Evolutionary conservation across 805 yeast species (phyloP).

Genomic region (Danielia reshetovae): DNA sequence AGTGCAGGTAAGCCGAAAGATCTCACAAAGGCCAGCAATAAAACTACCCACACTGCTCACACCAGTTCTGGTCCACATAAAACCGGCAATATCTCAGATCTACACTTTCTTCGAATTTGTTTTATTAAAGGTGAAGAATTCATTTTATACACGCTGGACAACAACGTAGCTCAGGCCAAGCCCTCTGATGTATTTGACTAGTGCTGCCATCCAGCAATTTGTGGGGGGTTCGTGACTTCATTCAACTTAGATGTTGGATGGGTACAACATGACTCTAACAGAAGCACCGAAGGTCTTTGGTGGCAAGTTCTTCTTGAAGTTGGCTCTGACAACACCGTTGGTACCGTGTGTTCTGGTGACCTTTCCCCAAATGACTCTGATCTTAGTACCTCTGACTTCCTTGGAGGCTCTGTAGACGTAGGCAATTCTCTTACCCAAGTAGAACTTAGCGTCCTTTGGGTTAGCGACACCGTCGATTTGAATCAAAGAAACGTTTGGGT

Average conservation of each 20-base stretch:
- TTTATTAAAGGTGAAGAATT: conserved; percentile 9
- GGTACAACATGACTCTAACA: conserved; percentile 99
- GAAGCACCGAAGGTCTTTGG: conserved; percentile 99
- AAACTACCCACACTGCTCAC: too few relatives aligned
- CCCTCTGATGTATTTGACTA: too few relatives aligned
- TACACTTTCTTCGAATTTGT: neutral
- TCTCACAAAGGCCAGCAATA: too few relatives aligned
- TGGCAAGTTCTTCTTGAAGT: conserved; percentile 98
- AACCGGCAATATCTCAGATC: too few relatives aligned
- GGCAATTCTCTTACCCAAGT: conserved; percentile 99
- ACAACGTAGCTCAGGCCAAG: too few relatives aligned
- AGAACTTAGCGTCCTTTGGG: conserved; percentile 95
- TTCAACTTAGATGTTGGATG: conserved; percentile 89
- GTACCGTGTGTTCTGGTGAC: conserved; percentile 98
- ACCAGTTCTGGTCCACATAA: too few relatives aligned
- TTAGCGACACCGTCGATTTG: conserved; percentile 93
- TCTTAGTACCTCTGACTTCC: conserved; percentile 98
- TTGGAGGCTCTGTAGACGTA: conserved; percentile 98
- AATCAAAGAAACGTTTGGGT: conserved; percentile 96
- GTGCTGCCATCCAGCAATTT: neutral
- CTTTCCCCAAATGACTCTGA: conserved; percentile 99
- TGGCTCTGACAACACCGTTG: conserved; percentile 98
- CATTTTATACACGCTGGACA: conserved; percentile 19
- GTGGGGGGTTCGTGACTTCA: conserved; percentile 6
- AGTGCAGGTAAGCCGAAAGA: too few relatives aligned